Evolutionary conservation across 2,329 filamentous ascomycete species (phyloP), one percentile per base, ranked within the genome.

Genomic region (Fusarium keratoplasticum): DNA sequence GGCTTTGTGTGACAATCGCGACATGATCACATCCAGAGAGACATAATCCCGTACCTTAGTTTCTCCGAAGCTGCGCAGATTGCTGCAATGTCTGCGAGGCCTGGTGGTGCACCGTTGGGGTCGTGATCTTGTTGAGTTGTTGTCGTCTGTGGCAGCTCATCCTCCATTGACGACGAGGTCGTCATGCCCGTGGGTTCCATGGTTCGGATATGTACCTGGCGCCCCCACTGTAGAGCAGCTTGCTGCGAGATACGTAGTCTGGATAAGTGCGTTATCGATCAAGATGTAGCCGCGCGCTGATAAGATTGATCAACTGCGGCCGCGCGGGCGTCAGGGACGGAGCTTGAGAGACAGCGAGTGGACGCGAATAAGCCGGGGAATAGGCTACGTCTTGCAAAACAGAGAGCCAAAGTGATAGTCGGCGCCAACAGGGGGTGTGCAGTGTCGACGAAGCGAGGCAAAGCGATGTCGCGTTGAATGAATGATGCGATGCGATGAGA

Each of bases 101-200:
- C 78, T 33, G 84, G 78, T 18, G 86, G 85, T 20, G 82, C 83
- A 22, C 84, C 82, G 2, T 86, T 86, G 5, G 88, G 87, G 4
- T 85, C 85, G 35, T 87, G 87, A 74, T 83, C 85, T 25, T 86
- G 86, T 73, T 85, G 83, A 33, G 88, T 87, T 67, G 87, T 85
- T 20, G 85, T 82, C 71, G 50, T 90, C 88, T 47, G 85, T 78
- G 11, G 81, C 80, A 38, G 83, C 81, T 40, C 83, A 73, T 88
- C 87, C 77, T 88, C 87, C 85, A 88, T 88, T 76, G 81, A 75
- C 22, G 47, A 33, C 40, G 47, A 59, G n/a, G 55, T 22, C 63
- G 18, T 29, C 11, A 54, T 54, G 50, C 50, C 50, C 18, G 50
- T 18, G 59, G 64, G 44, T 44, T 38, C 36, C 50, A 63, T 35